Evolutionary conservation across 768 basidiomycete species (phyloP).

Genomic region (Thelephora aurantiotincta): DNA sequence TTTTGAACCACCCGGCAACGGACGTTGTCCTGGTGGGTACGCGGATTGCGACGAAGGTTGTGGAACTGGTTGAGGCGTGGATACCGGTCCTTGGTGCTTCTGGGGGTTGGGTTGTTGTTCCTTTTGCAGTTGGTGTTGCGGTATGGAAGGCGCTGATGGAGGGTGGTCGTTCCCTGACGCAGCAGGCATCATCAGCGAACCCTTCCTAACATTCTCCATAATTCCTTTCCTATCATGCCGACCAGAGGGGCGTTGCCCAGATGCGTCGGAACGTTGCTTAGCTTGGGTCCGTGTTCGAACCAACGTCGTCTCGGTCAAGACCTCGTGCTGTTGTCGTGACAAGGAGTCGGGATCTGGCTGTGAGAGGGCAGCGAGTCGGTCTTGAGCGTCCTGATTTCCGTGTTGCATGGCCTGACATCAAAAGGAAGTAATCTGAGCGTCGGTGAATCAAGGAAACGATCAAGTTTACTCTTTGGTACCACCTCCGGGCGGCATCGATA

Average conservation of each 20-base stretch:
- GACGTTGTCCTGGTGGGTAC: background rate
- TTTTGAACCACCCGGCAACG: conserved; percentile 2
- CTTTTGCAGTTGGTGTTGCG: background rate
- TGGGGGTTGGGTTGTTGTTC: background rate
- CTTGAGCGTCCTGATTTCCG: conserved; percentile 68
- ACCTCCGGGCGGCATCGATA: conserved; percentile 48
- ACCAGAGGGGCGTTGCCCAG: conserved; percentile 7
- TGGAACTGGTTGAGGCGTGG: background rate
- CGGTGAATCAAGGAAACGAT: background rate
- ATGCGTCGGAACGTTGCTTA: conserved; percentile 36
- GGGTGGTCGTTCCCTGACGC: background rate
- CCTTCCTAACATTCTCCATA: conserved; percentile 41
- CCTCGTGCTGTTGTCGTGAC: conserved; percentile 69
- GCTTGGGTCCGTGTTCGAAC: conserved; percentile 72
- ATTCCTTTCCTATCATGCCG: conserved; percentile 17
- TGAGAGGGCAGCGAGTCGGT: conserved; percentile 57
- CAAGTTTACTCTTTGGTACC: conserved; percentile 54
- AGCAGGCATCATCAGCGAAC: conserved; percentile 18
- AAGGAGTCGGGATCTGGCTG: conserved; percentile 48
- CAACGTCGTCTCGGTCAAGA: conserved; percentile 63
- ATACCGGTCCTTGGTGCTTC: background rate
- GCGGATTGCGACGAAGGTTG: background rate
- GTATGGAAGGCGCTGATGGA: background rate
- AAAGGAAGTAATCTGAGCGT: background rate
- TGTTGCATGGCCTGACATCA: conserved; percentile 49